Evolutionary conservation across 2,329 filamentous ascomycete species (phyloP).

Genomic region (Aspergillus pseudoterreus): DNA sequence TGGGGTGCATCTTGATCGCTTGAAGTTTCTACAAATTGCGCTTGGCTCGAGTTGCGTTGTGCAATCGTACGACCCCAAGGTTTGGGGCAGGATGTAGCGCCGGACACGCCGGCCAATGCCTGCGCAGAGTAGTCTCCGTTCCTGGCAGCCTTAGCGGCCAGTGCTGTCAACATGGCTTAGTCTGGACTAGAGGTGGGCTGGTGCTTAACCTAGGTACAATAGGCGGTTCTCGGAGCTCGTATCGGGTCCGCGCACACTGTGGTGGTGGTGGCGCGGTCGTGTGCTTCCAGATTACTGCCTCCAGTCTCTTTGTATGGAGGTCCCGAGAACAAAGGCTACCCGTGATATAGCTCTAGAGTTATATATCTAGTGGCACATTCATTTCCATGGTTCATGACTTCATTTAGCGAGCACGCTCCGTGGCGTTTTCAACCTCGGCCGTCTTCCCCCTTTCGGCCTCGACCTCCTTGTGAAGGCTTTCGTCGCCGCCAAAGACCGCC

Average conservation of each 20-base stretch:
- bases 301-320: too few relatives aligned
- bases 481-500: constrained; percentile 28
- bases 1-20: background rate
- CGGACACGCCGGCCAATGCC: constrained; percentile 3
- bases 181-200: too few relatives aligned
- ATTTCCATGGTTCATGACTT: background rate
- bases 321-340: too few relatives aligned
- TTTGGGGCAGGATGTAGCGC: background rate
- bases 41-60: background rate
- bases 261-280: background rate
- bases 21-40: too few relatives aligned
- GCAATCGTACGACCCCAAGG: background rate
- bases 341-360: too few relatives aligned
- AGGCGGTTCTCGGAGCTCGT: too few relatives aligned
- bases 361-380: background rate
- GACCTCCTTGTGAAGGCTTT: constrained; percentile 11
- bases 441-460: constrained; percentile 2
- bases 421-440: background rate
- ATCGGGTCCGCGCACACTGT: background rate
- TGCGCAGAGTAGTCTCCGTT: background rate
- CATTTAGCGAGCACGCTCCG: background rate
- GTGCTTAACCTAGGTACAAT: too few relatives aligned
- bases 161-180: background rate
- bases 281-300: background rate
- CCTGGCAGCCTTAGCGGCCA: background rate